Percentiles rank a stretch among this genome's conserved stretches.
Evolutionary conservation across 2,329 filamentous ascomycete species (phyloP).

Genomic region (Tothia fuscella): DNA sequence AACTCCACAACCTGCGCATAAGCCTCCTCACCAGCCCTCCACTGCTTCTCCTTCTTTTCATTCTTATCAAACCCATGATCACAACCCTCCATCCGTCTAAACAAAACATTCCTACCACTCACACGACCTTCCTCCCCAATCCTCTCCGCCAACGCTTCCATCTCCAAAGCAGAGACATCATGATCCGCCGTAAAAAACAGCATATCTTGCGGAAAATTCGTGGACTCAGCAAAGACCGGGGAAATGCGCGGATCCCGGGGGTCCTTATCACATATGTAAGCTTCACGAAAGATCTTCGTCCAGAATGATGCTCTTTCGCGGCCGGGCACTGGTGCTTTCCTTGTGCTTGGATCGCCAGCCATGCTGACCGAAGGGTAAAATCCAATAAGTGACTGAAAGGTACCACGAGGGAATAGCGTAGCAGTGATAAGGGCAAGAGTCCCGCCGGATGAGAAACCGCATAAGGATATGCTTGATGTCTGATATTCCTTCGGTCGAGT

Average conservation of each 20-base stretch:
- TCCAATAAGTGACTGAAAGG: slow-evolving; percentile 20
- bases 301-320: slow-evolving; percentile 13
- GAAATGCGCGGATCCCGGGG: slow-evolving; percentile 24
- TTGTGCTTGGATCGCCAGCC: slow-evolving; percentile 18
- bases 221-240: slow-evolving; percentile 20
- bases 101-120: slow-evolving; percentile 16
- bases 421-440: slow-evolving; percentile 26
- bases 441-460: slow-evolving; percentile 31
- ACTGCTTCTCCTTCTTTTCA: slow-evolving; percentile 3
- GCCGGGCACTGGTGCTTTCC: slow-evolving; percentile 18
- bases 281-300: slow-evolving; percentile 22
- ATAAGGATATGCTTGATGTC: slow-evolving; percentile 19
- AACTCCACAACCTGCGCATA: neutral
- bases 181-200: slow-evolving; percentile 25
- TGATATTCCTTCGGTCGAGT: slow-evolving; percentile 22
- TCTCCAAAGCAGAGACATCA: slow-evolving; percentile 27
- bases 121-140: slow-evolving; percentile 12
- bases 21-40: neutral
- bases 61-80: slow-evolving; percentile 29
- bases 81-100: slow-evolving; percentile 19
- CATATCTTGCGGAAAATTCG: slow-evolving; percentile 17
- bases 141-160: slow-evolving; percentile 22
- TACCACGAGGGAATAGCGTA: slow-evolving; percentile 14
- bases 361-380: slow-evolving; percentile 25
- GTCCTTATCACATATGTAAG: slow-evolving; percentile 21